Evolutionary conservation across 2,329 filamentous ascomycete genomes (phyloP).

Genomic region (Lomentospora prolificans): DNA sequence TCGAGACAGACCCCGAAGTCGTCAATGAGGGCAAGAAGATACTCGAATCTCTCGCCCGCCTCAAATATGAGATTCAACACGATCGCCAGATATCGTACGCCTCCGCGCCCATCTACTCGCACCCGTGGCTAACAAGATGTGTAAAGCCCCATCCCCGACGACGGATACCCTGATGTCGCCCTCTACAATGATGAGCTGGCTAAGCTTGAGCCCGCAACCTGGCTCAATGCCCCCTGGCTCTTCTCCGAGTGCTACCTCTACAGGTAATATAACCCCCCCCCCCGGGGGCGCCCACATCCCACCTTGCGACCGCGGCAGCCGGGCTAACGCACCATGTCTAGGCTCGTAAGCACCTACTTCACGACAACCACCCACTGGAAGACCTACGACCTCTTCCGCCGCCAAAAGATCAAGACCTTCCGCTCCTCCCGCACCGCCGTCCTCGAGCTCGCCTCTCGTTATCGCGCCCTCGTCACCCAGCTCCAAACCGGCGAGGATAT

Average conservation of each 20-base stretch:
- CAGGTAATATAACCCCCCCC: constrained; percentile 37
- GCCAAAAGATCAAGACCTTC: constrained; percentile 88
- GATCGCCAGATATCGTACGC: constrained; percentile 66
- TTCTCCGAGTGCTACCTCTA: constrained; percentile 93
- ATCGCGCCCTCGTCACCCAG: constrained; percentile 62
- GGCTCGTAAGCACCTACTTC: constrained; percentile 75
- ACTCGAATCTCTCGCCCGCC: constrained; percentile 62
- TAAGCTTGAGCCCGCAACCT: constrained; percentile 53
- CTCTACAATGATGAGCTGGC: constrained; percentile 81
- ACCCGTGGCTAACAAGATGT: neutral
- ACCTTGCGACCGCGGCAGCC: too few species aligned
- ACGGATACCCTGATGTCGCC: constrained; percentile 65
- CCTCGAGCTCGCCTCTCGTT: constrained; percentile 69
- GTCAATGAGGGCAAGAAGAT: constrained; percentile 77
- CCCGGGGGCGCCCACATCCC: neutral
- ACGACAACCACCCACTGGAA: constrained; percentile 73
- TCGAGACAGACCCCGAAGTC: constrained; percentile 52
- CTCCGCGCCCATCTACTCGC: neutral
- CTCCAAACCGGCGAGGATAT: constrained; percentile 44
- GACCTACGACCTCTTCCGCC: constrained; percentile 77
- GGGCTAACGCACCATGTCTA: constrained; percentile 16
- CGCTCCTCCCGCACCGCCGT: constrained; percentile 82
- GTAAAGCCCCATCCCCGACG: constrained; percentile 60
- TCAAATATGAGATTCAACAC: constrained; percentile 96
- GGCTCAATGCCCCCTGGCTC: constrained; percentile 82